A percentile compares a stretch with the other conserved stretches of the same genome.
These are phyloP conservation scores for Picea glauca DNA, from an alignment of 75 land plant species.

Conservation along the genomic window DNA sequence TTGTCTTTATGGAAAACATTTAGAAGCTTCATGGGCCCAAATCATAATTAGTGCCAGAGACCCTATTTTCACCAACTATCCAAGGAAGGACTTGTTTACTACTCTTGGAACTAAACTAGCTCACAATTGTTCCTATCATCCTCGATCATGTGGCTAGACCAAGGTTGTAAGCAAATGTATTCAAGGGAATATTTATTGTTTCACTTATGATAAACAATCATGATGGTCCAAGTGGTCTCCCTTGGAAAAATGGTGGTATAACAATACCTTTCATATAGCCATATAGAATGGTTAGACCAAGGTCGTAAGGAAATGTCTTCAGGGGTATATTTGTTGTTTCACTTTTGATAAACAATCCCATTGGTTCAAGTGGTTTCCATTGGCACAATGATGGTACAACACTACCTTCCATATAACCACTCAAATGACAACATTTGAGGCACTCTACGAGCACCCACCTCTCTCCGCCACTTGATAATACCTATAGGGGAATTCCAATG, in stretches of 20 bases:
- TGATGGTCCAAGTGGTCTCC: too few relatives aligned
- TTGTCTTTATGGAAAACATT: neutral
- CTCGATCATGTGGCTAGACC: neutral
- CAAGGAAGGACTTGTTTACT: neutral
- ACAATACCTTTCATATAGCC: too few relatives aligned
- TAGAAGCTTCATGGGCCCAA: neutral
- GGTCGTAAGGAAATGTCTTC: neutral
- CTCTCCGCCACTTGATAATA: too few relatives aligned
- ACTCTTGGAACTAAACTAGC: too few relatives aligned
- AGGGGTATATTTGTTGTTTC: conserved; percentile 9
- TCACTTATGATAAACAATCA: neutral
- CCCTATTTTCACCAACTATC: neutral
- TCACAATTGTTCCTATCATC: neutral
- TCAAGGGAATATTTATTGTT: conserved; percentile 4
- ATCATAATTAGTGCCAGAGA: neutral
- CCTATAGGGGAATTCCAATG: too few relatives aligned
- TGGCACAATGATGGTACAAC: conserved; percentile 12
- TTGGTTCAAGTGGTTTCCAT: conserved; percentile 4
- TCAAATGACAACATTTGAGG: too few relatives aligned
- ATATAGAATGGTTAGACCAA: neutral
- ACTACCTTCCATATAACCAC: neutral
- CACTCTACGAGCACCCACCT: too few relatives aligned
- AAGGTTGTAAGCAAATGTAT: neutral
- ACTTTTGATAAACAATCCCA: neutral
- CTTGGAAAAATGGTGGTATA: too few relatives aligned